phyloP scores from a whole-genome alignment of 371 early-diverging fungal species.

The Fennellomyces sp. region DNA sequence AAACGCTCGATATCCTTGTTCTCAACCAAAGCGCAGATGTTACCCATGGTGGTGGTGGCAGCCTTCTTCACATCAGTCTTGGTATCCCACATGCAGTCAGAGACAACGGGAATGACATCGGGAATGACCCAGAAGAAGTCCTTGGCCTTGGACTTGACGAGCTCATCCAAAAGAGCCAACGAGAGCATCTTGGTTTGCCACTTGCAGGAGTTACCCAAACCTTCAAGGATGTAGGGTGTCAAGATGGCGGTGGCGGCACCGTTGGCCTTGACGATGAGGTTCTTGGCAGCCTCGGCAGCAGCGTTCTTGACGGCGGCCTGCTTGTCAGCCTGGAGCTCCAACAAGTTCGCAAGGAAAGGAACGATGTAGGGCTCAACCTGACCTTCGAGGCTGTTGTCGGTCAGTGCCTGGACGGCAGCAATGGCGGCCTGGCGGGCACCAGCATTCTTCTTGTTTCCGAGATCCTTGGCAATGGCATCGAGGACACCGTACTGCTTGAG shows the following conservation, averaged over 20 bases:
- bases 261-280: conserved; percentile 51
- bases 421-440: conserved; percentile 68
- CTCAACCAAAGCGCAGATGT: conserved; percentile 55
- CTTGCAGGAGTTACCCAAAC: conserved; percentile 67
- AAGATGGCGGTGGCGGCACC: conserved; percentile 57
- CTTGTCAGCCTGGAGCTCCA: conserved; percentile 75
- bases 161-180: conserved; percentile 53
- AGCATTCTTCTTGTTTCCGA: conserved; percentile 67
- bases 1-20: conserved; percentile 72
- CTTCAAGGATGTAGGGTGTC: conserved; percentile 63
- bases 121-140: conserved; percentile 66
- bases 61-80: conserved; percentile 64
- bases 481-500: conserved; percentile 60
- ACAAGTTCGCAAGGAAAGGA: conserved; percentile 51
- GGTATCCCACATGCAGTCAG: conserved; percentile 78
- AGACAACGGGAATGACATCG: conserved; percentile 72
- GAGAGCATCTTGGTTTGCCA: conserved; percentile 79
- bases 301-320: conserved; percentile 61
- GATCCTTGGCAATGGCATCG: conserved; percentile 54
- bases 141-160: conserved; percentile 57
- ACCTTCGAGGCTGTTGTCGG: conserved; percentile 44
- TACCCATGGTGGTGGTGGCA: conserved; percentile 55
- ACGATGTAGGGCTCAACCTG: conserved; percentile 67
- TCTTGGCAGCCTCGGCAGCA: conserved; percentile 50
- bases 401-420: conserved; percentile 60